Conservation (phyloP, 441 rosid species). For the Hura crepitans region DNA sequence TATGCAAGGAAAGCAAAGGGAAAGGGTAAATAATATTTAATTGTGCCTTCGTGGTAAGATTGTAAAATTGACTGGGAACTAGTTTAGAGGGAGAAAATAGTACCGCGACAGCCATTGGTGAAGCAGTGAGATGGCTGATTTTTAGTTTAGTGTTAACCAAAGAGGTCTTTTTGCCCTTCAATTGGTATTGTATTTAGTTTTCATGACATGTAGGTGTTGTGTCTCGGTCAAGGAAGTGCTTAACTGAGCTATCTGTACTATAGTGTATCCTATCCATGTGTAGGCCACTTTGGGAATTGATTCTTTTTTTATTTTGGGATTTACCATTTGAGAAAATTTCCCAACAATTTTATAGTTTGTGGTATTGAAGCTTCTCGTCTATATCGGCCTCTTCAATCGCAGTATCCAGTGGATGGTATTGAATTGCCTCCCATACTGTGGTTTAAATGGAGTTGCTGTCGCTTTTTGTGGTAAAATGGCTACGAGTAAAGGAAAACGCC, state of each 20-base stretch:
- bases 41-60: slow-evolving; percentile 6
- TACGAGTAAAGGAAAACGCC: too few species aligned
- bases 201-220: slow-evolving; percentile 15
- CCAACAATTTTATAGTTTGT: too few species aligned
- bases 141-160: slow-evolving; percentile 1
- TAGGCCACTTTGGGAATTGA: slow-evolving; percentile 4
- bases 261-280: too few species aligned
- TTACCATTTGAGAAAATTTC: background rate
- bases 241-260: slow-evolving; percentile 16
- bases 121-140: slow-evolving; percentile 16
- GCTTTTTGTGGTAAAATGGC: too few species aligned
- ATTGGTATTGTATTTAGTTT: background rate
- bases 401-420: too few species aligned
- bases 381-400: too few species aligned
- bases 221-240: slow-evolving; percentile 7
- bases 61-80: slow-evolving; percentile 33
- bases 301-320: background rate
- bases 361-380: too few species aligned
- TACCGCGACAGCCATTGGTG: slow-evolving; percentile 13
- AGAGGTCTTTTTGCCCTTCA: background rate
- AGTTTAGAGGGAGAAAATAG: slow-evolving; percentile 15
- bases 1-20: slow-evolving; percentile 50
- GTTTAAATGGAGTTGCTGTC: too few species aligned
- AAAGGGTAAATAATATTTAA: slow-evolving; percentile 31
- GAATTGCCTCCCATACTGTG: too few species aligned